These are phyloP conservation scores for Trichocladium antarcticum DNA, from an alignment of 495 filamentous ascomycete genomes.

Conservation along the genomic window DNA sequence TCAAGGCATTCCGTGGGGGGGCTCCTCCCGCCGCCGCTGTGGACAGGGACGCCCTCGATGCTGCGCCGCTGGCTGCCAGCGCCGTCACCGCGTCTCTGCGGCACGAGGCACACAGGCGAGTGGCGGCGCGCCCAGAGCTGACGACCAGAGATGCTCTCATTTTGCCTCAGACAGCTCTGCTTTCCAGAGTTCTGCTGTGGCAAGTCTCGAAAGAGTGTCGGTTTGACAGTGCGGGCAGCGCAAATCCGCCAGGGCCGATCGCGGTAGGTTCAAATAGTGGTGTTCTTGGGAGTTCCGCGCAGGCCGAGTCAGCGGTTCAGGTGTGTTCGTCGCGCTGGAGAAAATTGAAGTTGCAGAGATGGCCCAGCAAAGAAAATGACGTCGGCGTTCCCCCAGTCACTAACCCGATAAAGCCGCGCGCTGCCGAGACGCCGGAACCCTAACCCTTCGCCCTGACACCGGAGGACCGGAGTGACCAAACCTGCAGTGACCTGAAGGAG, in stretches of 20 bases:
- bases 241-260: not conserved
- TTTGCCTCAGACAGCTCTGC: not conserved
- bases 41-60: constrained; percentile 1
- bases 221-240: not conserved
- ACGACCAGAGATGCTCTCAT: constrained; percentile 18
- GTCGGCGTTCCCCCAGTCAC: not conserved
- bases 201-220: not conserved
- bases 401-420: not conserved
- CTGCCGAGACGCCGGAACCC: not conserved
- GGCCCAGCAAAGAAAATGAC: constrained; percentile 6
- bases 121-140: constrained; percentile 11
- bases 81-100: constrained; percentile 10
- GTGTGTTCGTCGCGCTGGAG: not conserved
- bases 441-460: constrained; percentile 1
- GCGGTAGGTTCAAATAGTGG: not conserved
- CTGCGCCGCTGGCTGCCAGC: not conserved
- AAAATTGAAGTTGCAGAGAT: not conserved
- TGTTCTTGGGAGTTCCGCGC: not conserved
- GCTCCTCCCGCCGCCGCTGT: constrained; percentile 2
- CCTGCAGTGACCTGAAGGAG: too few relatives aligned
- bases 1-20: too few relatives aligned
- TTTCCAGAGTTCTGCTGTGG: not conserved
- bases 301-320: not conserved
- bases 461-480: too few relatives aligned
- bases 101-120: constrained; percentile 18